These are phyloP conservation scores for Podospora bellae-mahoneyi DNA, from an alignment of 495 filamentous ascomycete species.

Conservation along the genomic window DNA sequence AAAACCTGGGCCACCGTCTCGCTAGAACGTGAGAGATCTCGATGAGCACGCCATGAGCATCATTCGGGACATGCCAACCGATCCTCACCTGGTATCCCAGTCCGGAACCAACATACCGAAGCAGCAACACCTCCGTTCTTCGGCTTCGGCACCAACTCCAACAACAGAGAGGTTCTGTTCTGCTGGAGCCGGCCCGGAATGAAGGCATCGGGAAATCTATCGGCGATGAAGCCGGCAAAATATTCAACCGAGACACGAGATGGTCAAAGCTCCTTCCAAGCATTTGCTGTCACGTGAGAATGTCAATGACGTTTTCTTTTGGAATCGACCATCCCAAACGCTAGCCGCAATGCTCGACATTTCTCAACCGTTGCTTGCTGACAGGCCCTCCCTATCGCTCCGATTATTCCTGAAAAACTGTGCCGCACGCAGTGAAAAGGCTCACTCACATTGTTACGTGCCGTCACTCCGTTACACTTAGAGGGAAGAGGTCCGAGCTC, in stretches of 20 bases:
- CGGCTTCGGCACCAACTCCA: too few species aligned
- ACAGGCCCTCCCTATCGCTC: background rate
- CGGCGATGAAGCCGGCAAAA: background rate
- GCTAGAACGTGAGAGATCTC: background rate
- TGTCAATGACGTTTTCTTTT: constrained; percentile 8
- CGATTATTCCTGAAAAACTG: constrained; percentile 1
- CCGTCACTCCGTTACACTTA: background rate
- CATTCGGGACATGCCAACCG: background rate
- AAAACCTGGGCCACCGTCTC: background rate
- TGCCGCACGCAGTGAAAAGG: constrained; percentile 4
- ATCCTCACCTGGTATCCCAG: background rate
- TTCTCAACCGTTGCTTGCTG: background rate
- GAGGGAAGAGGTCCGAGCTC: constrained; percentile 24
- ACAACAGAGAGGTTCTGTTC: background rate
- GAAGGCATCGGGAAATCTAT: background rate
- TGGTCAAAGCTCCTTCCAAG: background rate
- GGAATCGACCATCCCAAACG: background rate
- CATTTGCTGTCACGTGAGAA: background rate
- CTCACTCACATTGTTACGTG: background rate
- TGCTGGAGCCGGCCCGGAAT: background rate
- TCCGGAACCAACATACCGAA: background rate
- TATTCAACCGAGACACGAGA: constrained; percentile 1
- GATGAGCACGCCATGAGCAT: too few species aligned
- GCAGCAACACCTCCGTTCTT: background rate
- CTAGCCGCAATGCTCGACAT: constrained; percentile 14